A percentile compares a stretch with the other conserved stretches of the same genome.
Evolutionary conservation across 1,284 basidiomycete species (phyloP).

Genomic region (Malassezia caprae): DNA sequence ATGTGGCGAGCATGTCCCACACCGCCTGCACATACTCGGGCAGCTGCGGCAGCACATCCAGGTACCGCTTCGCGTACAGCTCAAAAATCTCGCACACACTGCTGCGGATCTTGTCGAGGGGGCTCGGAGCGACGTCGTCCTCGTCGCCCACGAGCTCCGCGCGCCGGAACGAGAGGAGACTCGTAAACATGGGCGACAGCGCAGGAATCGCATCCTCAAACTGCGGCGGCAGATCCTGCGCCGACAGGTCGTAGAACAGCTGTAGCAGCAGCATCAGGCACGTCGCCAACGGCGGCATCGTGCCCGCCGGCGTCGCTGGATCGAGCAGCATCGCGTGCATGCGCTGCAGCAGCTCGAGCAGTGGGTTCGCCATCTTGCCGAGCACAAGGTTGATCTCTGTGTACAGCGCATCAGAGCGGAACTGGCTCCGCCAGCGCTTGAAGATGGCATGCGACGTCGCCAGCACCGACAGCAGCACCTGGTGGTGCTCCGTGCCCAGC

Average conservation of each 20-base stretch:
- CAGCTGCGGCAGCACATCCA: conserved; percentile 72
- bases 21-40: conserved; percentile 77
- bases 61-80: conserved; percentile 82
- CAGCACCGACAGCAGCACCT: conserved; percentile 76
- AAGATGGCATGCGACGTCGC: conserved; percentile 94
- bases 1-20: conserved; percentile 74
- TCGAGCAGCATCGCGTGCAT: conserved; percentile 43
- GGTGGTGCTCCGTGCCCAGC: conserved; percentile 71
- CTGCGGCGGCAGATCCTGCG: conserved; percentile 85
- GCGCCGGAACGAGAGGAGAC: conserved; percentile 36
- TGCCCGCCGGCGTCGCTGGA: conserved; percentile 43
- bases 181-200: conserved; percentile 32
- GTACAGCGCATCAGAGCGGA: conserved; percentile 77
- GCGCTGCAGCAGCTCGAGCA: conserved; percentile 56
- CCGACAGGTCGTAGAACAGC: conserved; percentile 85
- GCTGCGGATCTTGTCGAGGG: conserved; percentile 76
- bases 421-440: conserved; percentile 78
- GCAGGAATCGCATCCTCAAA: conserved; percentile 74
- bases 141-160: conserved; percentile 49
- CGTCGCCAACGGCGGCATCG: conserved; percentile 45
- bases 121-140: conserved; percentile 71
- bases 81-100: conserved; percentile 84
- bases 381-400: conserved; percentile 87
- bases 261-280: conserved; percentile 61
- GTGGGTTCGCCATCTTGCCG: conserved; percentile 68